These are phyloP conservation scores for Mayamaea pseudoterrestris DNA, from an alignment of 108 stramenopile species.

Conservation along the genomic window DNA sequence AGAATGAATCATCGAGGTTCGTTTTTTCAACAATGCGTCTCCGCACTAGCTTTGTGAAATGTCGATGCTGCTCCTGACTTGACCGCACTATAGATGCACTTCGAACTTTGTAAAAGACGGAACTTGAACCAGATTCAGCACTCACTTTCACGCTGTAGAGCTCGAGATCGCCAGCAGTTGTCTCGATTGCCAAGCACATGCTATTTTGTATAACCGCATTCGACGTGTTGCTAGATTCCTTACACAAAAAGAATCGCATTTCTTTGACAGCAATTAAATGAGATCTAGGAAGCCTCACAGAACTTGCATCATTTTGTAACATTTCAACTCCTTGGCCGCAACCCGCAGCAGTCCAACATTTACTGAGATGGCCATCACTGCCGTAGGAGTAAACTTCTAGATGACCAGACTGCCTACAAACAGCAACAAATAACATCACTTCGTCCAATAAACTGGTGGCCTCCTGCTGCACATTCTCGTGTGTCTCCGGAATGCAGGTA, in stretches of 20 bases:
- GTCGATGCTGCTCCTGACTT: constrained; percentile 58
- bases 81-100: constrained; percentile 36
- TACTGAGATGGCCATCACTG: constrained; percentile 10
- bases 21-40: constrained; percentile 29
- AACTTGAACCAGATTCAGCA: constrained; percentile 6
- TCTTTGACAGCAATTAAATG: constrained; percentile 46
- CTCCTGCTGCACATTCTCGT: too few relatives aligned
- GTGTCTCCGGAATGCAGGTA: too few relatives aligned
- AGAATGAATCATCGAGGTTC: constrained; percentile 17
- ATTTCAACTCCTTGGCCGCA: constrained; percentile 47
- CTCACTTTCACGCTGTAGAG: constrained; percentile 34
- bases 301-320: constrained; percentile 23
- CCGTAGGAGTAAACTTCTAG: constrained; percentile 42
- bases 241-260: constrained; percentile 62
- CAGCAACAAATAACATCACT: constrained; percentile 23
- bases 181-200: constrained; percentile 59
- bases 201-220: constrained; percentile 19
- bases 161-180: constrained; percentile 50
- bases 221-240: constrained; percentile 31
- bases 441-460: too few relatives aligned
- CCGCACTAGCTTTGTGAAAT: constrained; percentile 54
- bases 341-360: constrained; percentile 12
- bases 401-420: constrained; percentile 55
- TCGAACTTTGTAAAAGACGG: constrained; percentile 36
- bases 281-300: constrained; percentile 23